Evolutionary conservation across 352 stramenopile genomes (phyloP).

Genomic region (Pythium sp.): DNA sequence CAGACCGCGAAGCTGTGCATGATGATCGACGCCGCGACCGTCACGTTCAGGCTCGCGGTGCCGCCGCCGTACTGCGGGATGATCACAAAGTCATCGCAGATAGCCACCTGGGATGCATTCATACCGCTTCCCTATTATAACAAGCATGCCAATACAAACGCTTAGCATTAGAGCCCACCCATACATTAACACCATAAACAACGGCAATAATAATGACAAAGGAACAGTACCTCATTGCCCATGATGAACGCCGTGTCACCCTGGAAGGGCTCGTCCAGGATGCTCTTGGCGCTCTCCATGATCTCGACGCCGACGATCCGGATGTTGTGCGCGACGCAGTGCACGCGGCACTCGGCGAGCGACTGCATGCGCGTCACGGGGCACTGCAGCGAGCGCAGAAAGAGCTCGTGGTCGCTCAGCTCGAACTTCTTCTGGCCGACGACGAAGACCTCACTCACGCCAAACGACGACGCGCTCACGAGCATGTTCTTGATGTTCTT

Average conservation of each 20-base stretch:
- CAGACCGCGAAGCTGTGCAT: conserved; percentile 90
- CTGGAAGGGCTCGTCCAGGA: conserved; percentile 70
- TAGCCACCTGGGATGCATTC: conserved; percentile 86
- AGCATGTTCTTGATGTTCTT: conserved; percentile 90
- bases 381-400: conserved; percentile 44
- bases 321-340: conserved; percentile 64
- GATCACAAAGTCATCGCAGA: conserved; percentile 93
- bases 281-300: conserved; percentile 70
- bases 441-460: conserved; percentile 79
- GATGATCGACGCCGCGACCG: conserved; percentile 92
- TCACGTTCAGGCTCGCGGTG: conserved; percentile 96
- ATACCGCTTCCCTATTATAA: conserved; percentile 82
- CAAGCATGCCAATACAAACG: background rate
- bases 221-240: conserved; percentile 89
- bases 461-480: conserved; percentile 80
- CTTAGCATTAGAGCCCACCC: background rate
- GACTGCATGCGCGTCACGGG: conserved; percentile 70
- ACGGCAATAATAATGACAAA: background rate
- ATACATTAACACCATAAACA: background rate
- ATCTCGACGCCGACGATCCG: conserved; percentile 94
- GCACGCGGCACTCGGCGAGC: conserved; percentile 72
- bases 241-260: conserved; percentile 92
- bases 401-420: conserved; percentile 45
- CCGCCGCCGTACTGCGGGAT: conserved; percentile 94
- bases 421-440: conserved; percentile 87